Percentiles rank a stretch among this genome's conserved stretches.
These are phyloP conservation scores for Anaeromyces robustus DNA, from an alignment of 192 early-diverging fungal species.

Conservation along the genomic window DNA sequence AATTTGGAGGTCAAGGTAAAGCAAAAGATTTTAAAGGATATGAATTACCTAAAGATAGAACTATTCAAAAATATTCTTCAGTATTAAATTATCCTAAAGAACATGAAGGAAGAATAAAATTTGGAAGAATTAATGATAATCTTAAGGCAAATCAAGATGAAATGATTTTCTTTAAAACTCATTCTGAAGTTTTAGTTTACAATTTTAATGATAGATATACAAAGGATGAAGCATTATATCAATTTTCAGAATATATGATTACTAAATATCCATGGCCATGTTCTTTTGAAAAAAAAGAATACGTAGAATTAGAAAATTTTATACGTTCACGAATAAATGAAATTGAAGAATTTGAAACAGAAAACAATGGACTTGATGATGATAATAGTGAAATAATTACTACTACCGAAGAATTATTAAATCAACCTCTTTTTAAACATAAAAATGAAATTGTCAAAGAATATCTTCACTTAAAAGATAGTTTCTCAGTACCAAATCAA, in stretches of 20 bases:
- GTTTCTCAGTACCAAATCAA: no score
- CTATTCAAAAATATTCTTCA: not conserved
- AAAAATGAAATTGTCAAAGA: no score
- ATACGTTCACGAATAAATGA: no score
- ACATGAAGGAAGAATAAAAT: not conserved
- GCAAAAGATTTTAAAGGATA: not conserved
- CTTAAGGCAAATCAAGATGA: no score
- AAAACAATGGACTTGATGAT: no score
- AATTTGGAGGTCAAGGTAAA: not conserved
- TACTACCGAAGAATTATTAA: no score
- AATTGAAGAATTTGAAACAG: no score
- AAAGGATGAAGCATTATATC: not conserved
- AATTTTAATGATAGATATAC: not conserved
- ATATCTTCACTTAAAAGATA: no score
- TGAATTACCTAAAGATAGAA: not conserved
- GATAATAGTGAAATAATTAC: no score
- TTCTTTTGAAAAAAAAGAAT: not conserved
- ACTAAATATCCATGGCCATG: not conserved
- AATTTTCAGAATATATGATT: not conserved
- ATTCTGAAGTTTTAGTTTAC: not conserved
- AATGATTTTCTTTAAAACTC: not conserved
- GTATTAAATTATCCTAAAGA: not conserved
- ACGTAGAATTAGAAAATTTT: not conserved
- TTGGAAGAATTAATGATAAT: not conserved
- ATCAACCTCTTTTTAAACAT: no score